phyloP scores from a whole-genome alignment of 2,329 filamentous ascomycete species.

The Cordyceps pruinosa region DNA sequence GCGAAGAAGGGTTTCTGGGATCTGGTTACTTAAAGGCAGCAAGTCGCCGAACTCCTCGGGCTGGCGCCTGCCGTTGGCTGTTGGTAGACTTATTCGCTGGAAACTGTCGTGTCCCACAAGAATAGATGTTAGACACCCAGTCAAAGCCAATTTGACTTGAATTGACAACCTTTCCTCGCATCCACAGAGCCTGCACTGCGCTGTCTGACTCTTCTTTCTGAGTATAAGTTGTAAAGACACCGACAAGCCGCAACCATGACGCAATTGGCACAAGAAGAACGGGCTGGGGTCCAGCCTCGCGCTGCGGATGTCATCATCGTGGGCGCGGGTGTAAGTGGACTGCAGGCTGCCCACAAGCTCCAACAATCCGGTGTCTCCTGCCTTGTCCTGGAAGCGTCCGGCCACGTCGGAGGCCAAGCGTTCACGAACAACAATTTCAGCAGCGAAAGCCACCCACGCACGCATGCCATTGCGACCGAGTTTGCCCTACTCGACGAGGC shows the following conservation, averaged over 20 bases:
- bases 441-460: not conserved
- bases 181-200: not conserved
- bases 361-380: conserved; percentile 20
- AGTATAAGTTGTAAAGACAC: not conserved
- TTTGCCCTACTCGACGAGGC: not conserved
- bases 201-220: not conserved
- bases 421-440: not conserved
- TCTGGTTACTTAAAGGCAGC: not conserved
- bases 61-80: not conserved
- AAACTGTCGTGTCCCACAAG: conserved; percentile 3
- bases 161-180: not conserved
- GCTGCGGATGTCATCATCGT: conserved; percentile 21
- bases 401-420: not conserved
- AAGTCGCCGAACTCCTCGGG: conserved; percentile 7
- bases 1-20: too few relatives aligned
- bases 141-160: not conserved
- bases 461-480: not conserved
- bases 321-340: conserved; percentile 20
- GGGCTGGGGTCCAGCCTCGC: not conserved
- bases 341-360: conserved; percentile 19
- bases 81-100: not conserved
- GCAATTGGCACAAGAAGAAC: not conserved
- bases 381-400: conserved; percentile 18
- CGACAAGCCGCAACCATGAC: not conserved
- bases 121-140: conserved; percentile 4